Percentiles rank a stretch among this genome's conserved stretches.
Evolutionary conservation across 2,329 filamentous ascomycete species (phyloP).

Genomic region (Calonectria multiphialidica): DNA sequence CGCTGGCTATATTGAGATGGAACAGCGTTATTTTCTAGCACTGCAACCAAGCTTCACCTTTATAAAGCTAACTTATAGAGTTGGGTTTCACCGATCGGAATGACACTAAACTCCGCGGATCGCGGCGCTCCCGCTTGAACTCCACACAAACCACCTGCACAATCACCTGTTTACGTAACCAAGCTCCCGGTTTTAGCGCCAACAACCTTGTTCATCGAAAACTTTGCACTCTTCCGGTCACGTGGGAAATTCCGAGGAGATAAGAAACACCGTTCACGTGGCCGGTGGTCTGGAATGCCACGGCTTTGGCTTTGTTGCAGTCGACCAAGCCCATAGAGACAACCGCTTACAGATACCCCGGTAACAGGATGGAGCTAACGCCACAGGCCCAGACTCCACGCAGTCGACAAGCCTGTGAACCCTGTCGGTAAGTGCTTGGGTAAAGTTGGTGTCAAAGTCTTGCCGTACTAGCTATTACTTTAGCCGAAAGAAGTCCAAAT

Average conservation of each 20-base stretch:
- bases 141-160: background rate
- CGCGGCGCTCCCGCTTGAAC: background rate
- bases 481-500: constrained; percentile 1
- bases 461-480: background rate
- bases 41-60: background rate
- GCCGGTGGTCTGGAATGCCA: background rate
- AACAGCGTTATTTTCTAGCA: background rate
- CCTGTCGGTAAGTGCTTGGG: background rate
- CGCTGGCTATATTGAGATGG: background rate
- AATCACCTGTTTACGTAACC: background rate
- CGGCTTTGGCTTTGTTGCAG: background rate
- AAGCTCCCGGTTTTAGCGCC: background rate
- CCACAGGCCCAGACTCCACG: background rate
- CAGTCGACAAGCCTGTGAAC: background rate
- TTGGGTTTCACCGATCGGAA: background rate
- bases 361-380: background rate
- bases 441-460: background rate
- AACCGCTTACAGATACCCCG: background rate
- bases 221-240: background rate
- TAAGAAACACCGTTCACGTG: constrained; percentile 5
- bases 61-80: background rate
- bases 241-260: background rate
- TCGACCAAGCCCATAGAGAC: background rate
- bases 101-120: background rate
- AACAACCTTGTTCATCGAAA: background rate